Evolutionary conservation across 192 early-diverging fungal genomes (phyloP), one percentile per base, ranked within the genome.

Genomic region (Umbelopsis isabellina): DNA sequence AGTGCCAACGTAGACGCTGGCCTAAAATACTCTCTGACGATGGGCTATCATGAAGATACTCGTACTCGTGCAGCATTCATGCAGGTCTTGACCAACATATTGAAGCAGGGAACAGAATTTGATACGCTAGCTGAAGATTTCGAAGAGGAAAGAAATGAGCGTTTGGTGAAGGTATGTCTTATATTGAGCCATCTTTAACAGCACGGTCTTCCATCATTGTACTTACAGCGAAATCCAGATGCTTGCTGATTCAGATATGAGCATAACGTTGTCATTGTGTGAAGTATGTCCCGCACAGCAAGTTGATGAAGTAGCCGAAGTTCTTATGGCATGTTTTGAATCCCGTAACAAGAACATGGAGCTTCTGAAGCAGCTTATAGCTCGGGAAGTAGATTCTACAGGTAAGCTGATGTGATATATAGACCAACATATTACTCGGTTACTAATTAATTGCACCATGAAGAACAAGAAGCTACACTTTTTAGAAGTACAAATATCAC

Each of bases 401-500:
- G 88, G 89, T 82, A 82, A 77, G 46, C 47, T 4, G 22, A 66
- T 30, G 4, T 37, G 21, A 13, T n/a, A 18, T 61, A n/a, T 35
- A 15, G 11, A 16, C 10, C 10, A 35, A 10, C n/a, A 35, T 4
- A 16, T 25, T 15, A 18, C 27, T 33, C 25, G 30, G 0, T 10
- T 18, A 5, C 9, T 12, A 35, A 61, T 12, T 35, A 35, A 65
- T 35, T 25, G 9, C 23, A 22, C 4, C 37, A n/a, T 66, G 23
- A 49, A 77, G 75, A 72, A 15, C 69, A 71, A 66, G 75, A 93
- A 20, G 80, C 93, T 3, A 90, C 93, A 67, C 76, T 98, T 35
- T 96, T 98, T 83, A 85, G 97, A 20, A 84, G 94, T 69, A 97
- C 96, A 80, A 91, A 91, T 33, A 88, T 98, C 73, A 90, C 95